Evolutionary conservation across 805 yeast genomes (phyloP), one percentile per base, ranked within the genome.

Genomic region (Pichia sporocuriosa): DNA sequence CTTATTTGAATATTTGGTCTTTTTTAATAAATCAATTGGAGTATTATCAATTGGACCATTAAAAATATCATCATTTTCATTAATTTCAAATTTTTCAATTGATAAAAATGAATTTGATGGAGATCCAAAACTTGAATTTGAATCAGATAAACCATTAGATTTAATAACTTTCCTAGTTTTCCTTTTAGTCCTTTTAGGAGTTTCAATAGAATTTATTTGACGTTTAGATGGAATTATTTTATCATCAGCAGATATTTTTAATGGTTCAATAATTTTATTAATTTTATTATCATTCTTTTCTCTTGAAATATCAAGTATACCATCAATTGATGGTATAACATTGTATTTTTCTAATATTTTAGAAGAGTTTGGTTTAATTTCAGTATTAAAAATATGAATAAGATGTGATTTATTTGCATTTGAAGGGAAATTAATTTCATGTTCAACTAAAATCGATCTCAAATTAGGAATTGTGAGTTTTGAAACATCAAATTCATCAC

Each of bases 381-480:
- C 58, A 5, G 66, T 58, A n/a, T 72, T 65, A 61, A 79, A 85
- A n/a, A 81, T 53, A n/a, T 64, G 62, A 2, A 87, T 60, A 44
- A 88, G 67, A 11, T 75, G 78, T 6, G 73, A 62, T 59, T 90
- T 90, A 56, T 80, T 84, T 6, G 88, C 81, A 35, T 72, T 66
- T 1, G 82, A 65, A 0, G 83, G 71, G 55, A 70, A 80, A 2
- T 62, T 59, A n/a, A 89, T 67, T n/a, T 73, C 69, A 55, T 86
- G 73, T 42, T 75, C 79, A 11, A 68, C 61, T 40, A 90, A 66
- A 19, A 86, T 70, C 19, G 77, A 72, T 53, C 93, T 72, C 55
- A 90, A 67, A 45, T 84, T 77, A 4, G 88, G 77, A 19, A 85
- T 79, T 39, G 78, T 82, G 49, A 83, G 65, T 30, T 70, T 65